Evolutionary conservation across 1,284 basidiomycete species (phyloP).

Genomic region (Anthracocystis walkeri): DNA sequence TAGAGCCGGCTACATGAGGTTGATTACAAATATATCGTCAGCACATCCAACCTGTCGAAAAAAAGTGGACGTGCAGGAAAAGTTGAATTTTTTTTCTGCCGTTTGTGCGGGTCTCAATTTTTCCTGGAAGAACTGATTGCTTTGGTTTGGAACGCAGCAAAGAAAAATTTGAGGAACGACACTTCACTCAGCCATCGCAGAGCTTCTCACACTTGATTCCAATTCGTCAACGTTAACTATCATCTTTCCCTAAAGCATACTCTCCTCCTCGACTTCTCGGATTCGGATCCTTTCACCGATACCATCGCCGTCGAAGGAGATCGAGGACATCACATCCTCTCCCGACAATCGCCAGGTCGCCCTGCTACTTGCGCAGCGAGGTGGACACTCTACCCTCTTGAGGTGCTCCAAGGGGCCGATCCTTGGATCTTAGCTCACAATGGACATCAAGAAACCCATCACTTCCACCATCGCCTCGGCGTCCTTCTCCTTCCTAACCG

Average conservation of each 20-base stretch:
- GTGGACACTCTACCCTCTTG: constrained; percentile 7
- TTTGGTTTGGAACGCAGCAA: constrained; percentile 2
- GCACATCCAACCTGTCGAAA: neutral
- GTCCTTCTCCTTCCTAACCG: constrained; percentile 93
- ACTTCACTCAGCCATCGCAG: constrained; percentile 22
- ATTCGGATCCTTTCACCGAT: neutral
- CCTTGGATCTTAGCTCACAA: constrained; percentile 69
- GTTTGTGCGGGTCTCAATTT: neutral
- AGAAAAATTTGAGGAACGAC: constrained; percentile 36
- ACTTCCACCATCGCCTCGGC: constrained; percentile 85
- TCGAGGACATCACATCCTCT: neutral
- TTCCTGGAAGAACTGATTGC: constrained; percentile 20
- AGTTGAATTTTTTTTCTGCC: constrained; percentile 21
- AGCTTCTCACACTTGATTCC: neutral
- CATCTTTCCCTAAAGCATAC: constrained; percentile 4
- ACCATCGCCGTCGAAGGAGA: neutral
- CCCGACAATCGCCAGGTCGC: constrained; percentile 3
- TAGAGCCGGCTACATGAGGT: neutral
- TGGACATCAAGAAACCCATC: constrained; percentile 93
- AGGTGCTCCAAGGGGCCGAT: constrained; percentile 34
- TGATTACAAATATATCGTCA: constrained; percentile 11
- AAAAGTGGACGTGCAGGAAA: constrained; percentile 32
- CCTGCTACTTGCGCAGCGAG: constrained; percentile 15
- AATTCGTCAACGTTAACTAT: neutral
- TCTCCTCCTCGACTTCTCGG: neutral